phyloP scores from a whole-genome alignment of 2,329 filamentous ascomycete genomes.

The Pseudocercospora eumusae region DNA sequence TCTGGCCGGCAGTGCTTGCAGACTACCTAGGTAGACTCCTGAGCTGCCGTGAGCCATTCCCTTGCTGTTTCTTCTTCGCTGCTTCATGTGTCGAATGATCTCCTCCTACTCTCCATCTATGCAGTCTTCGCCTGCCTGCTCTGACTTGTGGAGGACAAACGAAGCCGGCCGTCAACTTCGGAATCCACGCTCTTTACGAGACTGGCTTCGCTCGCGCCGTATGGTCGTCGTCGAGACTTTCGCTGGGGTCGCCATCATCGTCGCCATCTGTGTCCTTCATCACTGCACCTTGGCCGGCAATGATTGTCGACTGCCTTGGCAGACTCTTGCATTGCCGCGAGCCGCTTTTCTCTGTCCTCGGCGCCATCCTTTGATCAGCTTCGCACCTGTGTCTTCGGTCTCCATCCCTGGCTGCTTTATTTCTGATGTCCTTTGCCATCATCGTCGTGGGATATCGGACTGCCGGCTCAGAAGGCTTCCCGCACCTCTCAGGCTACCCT shows the following conservation, averaged over 20 bases:
- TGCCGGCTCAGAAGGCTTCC: neutral
- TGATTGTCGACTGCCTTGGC: slow-evolving; percentile 9
- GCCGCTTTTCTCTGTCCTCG: neutral
- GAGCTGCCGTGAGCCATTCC: neutral
- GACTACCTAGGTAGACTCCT: neutral
- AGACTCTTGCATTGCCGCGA: neutral
- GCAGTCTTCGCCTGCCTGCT: too few species aligned
- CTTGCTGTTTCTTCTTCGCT: too few species aligned
- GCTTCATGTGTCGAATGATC: too few species aligned
- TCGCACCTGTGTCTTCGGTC: neutral
- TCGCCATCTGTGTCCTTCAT: neutral
- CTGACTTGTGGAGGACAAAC: too few species aligned
- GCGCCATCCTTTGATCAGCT: neutral
- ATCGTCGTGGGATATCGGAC: neutral
- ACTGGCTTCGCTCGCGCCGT: too few species aligned
- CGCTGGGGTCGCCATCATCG: neutral
- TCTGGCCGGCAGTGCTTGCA: neutral
- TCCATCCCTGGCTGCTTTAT: too few species aligned
- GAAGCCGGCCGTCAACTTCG: too few species aligned
- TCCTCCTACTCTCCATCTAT: too few species aligned
- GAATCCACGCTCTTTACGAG: too few species aligned
- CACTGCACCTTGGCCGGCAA: neutral
- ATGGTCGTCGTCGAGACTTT: too few species aligned
- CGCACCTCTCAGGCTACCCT: too few species aligned
- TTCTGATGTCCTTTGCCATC: neutral